These are phyloP conservation scores for Arctium lappa DNA, from an alignment of 129 eudicot species.

Conservation along the genomic window DNA sequence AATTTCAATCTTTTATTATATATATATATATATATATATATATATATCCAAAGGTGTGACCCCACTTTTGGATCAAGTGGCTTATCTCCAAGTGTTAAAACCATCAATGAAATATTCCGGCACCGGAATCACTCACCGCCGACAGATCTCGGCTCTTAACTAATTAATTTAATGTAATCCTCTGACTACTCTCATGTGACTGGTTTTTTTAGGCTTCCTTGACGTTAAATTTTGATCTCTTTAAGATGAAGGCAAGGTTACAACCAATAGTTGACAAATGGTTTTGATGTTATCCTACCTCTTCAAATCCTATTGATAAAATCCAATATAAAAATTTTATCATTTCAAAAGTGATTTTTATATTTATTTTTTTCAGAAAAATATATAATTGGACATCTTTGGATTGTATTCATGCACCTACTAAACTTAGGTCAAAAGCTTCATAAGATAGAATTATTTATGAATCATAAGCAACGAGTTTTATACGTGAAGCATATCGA, in stretches of 20 bases:
- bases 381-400: background rate
- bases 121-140: conserved; percentile 34
- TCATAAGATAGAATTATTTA: background rate
- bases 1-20: background rate
- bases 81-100: conserved; percentile 39
- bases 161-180: conserved; percentile 17
- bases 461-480: background rate
- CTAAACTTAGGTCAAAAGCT: background rate
- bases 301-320: background rate
- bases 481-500: background rate
- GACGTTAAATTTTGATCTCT: conserved; percentile 6
- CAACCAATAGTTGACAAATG: background rate
- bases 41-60: background rate
- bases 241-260: conserved; percentile 26
- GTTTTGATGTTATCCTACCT: background rate
- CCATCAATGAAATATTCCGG: conserved; percentile 18
- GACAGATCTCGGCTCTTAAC: conserved; percentile 6
- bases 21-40: background rate
- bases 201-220: conserved; percentile 34
- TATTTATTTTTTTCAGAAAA: background rate
- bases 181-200: conserved; percentile 63
- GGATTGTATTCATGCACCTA: background rate
- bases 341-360: no score
- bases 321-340: background rate
- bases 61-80: conserved; percentile 27